A percentile compares a stretch with the other conserved stretches of the same genome.
Evolutionary conservation across 2,329 filamentous ascomycete species (phyloP).

Genomic region (Aspergillus viridinutans): DNA sequence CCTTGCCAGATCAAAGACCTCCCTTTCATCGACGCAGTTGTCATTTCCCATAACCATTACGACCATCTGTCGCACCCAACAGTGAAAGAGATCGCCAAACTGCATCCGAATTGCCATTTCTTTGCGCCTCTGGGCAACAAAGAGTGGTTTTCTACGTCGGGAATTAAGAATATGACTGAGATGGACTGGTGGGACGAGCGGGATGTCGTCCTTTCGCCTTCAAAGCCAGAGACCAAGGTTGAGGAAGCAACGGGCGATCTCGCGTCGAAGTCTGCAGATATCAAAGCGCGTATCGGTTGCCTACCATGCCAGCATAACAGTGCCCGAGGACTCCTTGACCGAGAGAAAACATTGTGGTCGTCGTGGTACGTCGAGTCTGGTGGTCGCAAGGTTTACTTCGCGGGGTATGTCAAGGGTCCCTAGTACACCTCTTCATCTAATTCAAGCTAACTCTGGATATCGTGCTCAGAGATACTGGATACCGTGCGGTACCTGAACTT

Average conservation of each 20-base stretch:
- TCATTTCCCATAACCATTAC: conserved; percentile 90
- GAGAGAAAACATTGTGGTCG: conserved; percentile 75
- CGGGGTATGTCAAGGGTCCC: conserved; percentile 43
- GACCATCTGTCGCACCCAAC: conserved; percentile 81
- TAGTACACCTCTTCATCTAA: not conserved
- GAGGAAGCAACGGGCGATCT: conserved; percentile 21
- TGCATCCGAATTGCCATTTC: conserved; percentile 76
- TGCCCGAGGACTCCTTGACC: conserved; percentile 65
- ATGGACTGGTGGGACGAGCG: conserved; percentile 92
- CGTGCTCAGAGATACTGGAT: conserved; percentile 73
- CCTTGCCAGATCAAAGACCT: conserved; percentile 76
- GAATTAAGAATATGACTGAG: conserved; percentile 75
- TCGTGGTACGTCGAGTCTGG: conserved; percentile 77
- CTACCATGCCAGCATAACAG: conserved; percentile 82
- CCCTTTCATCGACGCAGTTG: conserved; percentile 54
- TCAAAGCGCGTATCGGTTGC: conserved; percentile 69
- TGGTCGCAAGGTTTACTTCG: conserved; percentile 79
- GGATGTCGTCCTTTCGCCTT: conserved; percentile 60
- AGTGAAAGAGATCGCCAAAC: conserved; percentile 64
- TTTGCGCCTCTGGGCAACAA: conserved; percentile 82
- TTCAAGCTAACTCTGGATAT: conserved; percentile 3
- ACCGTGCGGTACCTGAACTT: conserved; percentile 68
- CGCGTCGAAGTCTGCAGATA: conserved; percentile 38
- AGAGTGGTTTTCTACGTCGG: conserved; percentile 70
- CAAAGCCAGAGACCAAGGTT: conserved; percentile 23